A percentile compares a stretch with the other conserved stretches of the same genome.
Conservation (phyloP, 306 rosid genomes). For the Trifolium repens region DNA sequence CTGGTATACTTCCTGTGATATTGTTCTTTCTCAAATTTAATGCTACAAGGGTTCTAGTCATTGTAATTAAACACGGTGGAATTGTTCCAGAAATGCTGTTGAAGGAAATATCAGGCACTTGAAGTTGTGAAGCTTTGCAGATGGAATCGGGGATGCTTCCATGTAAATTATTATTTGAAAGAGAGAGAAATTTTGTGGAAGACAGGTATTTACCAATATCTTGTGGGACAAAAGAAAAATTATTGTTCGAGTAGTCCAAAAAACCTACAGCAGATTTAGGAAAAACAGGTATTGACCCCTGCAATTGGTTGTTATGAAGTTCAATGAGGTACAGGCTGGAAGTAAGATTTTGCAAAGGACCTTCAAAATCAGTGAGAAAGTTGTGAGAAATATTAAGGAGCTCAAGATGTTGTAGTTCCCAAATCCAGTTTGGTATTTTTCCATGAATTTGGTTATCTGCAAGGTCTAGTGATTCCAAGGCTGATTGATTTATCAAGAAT, state of each 20-base stretch:
- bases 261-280: neutral
- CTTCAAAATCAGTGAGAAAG: conserved; percentile 30
- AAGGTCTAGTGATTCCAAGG: conserved; percentile 7
- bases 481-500: conserved; percentile 45
- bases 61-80: conserved; percentile 35
- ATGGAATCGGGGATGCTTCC: conserved; percentile 41
- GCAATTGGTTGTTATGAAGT: conserved; percentile 48
- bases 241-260: conserved; percentile 49
- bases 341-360: neutral
- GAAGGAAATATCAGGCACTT: conserved; percentile 46
- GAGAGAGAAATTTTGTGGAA: neutral
- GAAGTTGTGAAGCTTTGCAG: conserved; percentile 27
- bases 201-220: conserved; percentile 22
- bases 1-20: neutral
- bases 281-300: conserved; percentile 28
- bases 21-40: conserved; percentile 29
- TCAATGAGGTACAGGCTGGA: conserved; percentile 18
- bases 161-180: conserved; percentile 27
- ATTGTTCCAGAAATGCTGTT: conserved; percentile 38
- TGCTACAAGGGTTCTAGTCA: neutral
- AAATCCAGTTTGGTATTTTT: conserved; percentile 58
- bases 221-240: conserved; percentile 27
- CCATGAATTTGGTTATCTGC: conserved; percentile 51
- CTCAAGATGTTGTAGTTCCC: conserved; percentile 31
- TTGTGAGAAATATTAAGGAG: conserved; percentile 54